A percentile compares a stretch with the other conserved stretches of the same genome.
These are phyloP conservation scores for Fusarium beomiforme DNA, from an alignment of 2,329 filamentous ascomycete genomes.

Conservation along the genomic window DNA sequence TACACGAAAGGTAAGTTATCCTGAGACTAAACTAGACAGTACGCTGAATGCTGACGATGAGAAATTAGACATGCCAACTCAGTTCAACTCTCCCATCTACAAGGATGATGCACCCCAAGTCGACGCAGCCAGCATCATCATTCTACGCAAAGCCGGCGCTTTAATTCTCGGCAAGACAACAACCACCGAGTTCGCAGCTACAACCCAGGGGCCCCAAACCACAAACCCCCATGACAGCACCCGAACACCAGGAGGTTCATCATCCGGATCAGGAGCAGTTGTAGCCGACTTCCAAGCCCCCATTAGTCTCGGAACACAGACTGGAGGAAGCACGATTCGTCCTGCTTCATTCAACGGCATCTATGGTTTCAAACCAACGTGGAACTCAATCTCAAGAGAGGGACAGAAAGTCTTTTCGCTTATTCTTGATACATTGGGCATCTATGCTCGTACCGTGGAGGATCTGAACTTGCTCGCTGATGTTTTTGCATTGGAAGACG, in stretches of 20 bases:
- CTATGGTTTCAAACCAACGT: conserved; percentile 34
- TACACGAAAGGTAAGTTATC: conserved; percentile 16
- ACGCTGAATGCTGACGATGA: accelerated
- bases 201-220: conserved; percentile 58
- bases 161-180: conserved; percentile 55
- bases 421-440: conserved; percentile 66
- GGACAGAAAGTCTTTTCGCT: conserved; percentile 9
- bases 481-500: conserved; percentile 62
- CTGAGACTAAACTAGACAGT: accelerated
- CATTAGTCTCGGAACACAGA: conserved; percentile 69
- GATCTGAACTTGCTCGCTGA: conserved; percentile 66
- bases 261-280: conserved; percentile 70
- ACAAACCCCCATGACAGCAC: conserved; percentile 69
- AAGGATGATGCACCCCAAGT: conserved; percentile 52
- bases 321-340: conserved; percentile 68
- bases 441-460: conserved; percentile 61
- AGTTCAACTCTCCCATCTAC: conserved; percentile 65
- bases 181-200: conserved; percentile 66
- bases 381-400: conserved; percentile 20
- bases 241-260: conserved; percentile 73
- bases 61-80: conserved; percentile 61
- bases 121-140: conserved; percentile 63
- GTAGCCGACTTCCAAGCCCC: conserved; percentile 70
- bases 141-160: conserved; percentile 64
- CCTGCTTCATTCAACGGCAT: conserved; percentile 70